These are phyloP conservation scores for Talaromyces sp. DNA, from an alignment of 2,329 filamentous ascomycete species.

Conservation along the genomic window DNA sequence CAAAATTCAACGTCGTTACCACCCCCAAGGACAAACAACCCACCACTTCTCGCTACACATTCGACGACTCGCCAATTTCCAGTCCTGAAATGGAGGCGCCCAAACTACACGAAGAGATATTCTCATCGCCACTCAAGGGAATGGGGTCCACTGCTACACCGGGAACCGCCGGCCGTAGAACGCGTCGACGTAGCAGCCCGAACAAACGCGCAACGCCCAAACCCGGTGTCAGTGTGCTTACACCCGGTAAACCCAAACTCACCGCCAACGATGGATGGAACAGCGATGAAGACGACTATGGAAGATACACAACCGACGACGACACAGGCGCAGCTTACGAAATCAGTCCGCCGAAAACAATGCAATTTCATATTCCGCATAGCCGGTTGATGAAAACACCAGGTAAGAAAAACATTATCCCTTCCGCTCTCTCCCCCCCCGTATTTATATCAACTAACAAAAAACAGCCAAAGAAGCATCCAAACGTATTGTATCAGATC, in stretches of 20 bases:
- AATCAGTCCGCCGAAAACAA: conserved; percentile 80
- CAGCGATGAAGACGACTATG: conserved; percentile 52
- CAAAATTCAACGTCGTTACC: conserved; percentile 26
- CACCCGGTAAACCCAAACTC: conserved; percentile 48
- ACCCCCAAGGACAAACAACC: conserved; percentile 19
- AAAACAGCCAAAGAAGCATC: conserved; percentile 41
- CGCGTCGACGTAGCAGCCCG: conserved; percentile 23
- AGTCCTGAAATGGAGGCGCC: conserved; percentile 76
- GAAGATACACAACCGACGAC: conserved; percentile 48
- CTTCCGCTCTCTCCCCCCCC: background rate
- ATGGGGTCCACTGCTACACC: conserved; percentile 5
- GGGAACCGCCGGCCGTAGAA: conserved; percentile 49
- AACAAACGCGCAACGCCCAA: conserved; percentile 48
- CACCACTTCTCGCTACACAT: conserved; percentile 21
- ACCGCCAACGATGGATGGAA: conserved; percentile 57
- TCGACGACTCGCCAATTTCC: conserved; percentile 54
- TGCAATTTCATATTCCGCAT: conserved; percentile 49
- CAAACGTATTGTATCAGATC: conserved; percentile 44
- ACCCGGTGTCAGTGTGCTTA: conserved; percentile 81
- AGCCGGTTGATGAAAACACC: conserved; percentile 45
- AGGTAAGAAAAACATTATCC: conserved; percentile 25
- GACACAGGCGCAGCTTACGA: conserved; percentile 54
- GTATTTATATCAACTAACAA: background rate
- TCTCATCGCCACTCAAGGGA: conserved; percentile 62
- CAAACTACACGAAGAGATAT: conserved; percentile 77